These are phyloP conservation scores for Naganishia sp. DNA, from an alignment of 1,284 basidiomycete genomes.

Conservation along the genomic window DNA sequence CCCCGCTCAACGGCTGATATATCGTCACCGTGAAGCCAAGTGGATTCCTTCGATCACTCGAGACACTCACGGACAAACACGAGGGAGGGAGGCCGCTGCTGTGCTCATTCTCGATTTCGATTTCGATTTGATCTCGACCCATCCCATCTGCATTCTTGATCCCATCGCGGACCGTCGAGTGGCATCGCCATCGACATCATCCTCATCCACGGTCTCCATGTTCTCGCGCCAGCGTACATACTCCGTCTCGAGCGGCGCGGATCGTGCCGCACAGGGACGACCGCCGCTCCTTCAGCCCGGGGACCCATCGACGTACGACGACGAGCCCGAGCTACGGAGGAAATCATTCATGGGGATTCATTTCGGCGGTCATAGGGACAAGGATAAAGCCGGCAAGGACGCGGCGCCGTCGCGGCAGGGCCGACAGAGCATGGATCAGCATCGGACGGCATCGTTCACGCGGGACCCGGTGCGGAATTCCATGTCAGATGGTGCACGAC, in stretches of 20 bases:
- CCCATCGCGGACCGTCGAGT: too few relatives aligned
- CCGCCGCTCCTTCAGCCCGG: neutral
- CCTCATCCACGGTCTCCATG: neutral
- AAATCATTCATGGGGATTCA: constrained; percentile 33
- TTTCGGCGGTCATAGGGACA: constrained; percentile 27
- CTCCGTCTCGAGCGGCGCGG: constrained; percentile 8
- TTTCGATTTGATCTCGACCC: too few relatives aligned
- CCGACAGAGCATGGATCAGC: constrained; percentile 21
- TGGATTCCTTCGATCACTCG: too few relatives aligned
- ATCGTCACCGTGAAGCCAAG: too few relatives aligned
- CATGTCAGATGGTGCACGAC: neutral
- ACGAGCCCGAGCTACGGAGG: neutral
- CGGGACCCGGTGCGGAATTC: constrained; percentile 9
- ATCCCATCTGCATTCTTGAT: too few relatives aligned
- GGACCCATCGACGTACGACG: neutral
- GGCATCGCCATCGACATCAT: too few relatives aligned
- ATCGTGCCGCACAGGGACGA: neutral
- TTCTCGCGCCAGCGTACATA: constrained; percentile 21
- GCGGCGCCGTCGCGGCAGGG: neutral
- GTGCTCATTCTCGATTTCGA: too few relatives aligned
- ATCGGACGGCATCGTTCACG: neutral
- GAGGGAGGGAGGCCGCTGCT: too few relatives aligned
- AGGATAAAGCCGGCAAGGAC: constrained; percentile 11
- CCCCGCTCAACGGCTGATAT: too few relatives aligned
- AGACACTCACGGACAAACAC: too few relatives aligned